phyloP scores from a whole-genome alignment of 1,139 yeast genomes.

The Suhomyces anneliseae region DNA sequence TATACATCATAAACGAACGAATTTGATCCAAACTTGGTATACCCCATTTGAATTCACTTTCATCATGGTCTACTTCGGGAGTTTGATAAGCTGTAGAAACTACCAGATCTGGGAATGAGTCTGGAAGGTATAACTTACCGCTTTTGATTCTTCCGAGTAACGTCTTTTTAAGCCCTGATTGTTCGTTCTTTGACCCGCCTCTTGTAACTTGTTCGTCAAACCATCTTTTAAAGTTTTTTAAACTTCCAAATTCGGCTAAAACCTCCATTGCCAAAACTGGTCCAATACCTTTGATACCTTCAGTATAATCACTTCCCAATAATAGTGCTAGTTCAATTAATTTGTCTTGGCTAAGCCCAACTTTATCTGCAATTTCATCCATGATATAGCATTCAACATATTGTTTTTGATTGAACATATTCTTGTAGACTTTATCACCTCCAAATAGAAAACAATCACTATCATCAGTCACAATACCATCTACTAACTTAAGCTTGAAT shows the following conservation, averaged over 20 bases:
- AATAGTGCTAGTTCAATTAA: conserved; percentile 78
- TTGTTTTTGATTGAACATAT: conserved; percentile 92
- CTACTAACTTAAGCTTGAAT: conserved; percentile 65
- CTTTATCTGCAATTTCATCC: conserved; percentile 56
- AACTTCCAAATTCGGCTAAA: conserved; percentile 75
- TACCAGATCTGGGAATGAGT: conserved; percentile 66
- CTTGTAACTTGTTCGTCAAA: conserved; percentile 31
- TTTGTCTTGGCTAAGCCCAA: conserved; percentile 63
- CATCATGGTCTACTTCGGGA: conserved; percentile 85
- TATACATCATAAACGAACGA: conserved; percentile 63
- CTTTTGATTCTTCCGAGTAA: conserved; percentile 56
- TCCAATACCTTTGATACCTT: conserved; percentile 88
- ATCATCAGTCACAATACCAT: conserved; percentile 96
- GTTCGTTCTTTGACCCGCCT: conserved; percentile 15
- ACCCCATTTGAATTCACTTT: conserved; percentile 85
- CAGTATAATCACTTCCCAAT: conserved; percentile 92
- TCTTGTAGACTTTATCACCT: conserved; percentile 79
- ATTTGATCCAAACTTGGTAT: conserved; percentile 80
- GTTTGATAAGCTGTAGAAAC: conserved; percentile 71
- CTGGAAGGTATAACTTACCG: conserved; percentile 63
- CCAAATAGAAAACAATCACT: conserved; percentile 96
- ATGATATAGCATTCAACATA: conserved; percentile 83
- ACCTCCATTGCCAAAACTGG: conserved; percentile 92
- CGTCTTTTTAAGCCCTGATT: conserved; percentile 41
- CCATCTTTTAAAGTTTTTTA: conserved; percentile 39